phyloP scores from a whole-genome alignment of 1,284 basidiomycete genomes.

The Butyriboletus appendiculatus region DNA sequence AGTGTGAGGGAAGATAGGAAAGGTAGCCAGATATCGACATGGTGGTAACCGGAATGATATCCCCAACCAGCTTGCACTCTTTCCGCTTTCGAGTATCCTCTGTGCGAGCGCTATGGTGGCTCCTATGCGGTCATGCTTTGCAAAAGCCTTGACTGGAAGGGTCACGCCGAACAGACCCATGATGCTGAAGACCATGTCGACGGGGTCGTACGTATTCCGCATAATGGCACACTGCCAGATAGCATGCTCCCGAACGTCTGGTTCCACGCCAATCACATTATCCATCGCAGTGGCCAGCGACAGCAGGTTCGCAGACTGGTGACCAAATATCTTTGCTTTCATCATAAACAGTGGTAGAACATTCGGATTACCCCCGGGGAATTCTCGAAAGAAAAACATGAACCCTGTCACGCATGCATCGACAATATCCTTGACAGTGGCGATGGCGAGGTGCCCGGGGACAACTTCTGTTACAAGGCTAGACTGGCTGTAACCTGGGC shows the following conservation, averaged over 20 bases:
- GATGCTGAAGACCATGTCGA: conserved; percentile 4
- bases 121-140: conserved; percentile 1
- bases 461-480: background rate
- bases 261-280: conserved; percentile 1
- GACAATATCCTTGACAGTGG: background rate
- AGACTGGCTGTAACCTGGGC: background rate
- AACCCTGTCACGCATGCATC: conserved; percentile 1
- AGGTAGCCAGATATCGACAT: conserved; percentile 3
- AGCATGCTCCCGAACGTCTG: conserved; percentile 1
- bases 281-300: background rate
- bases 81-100: conserved; percentile 1
- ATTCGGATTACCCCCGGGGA: background rate
- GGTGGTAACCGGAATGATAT: conserved; percentile 4
- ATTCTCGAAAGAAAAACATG: conserved; percentile 1
- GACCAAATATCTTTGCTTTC: background rate
- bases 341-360: background rate
- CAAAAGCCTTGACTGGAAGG: background rate
- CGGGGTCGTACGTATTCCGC: conserved; percentile 1
- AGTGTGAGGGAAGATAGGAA: conserved; percentile 1
- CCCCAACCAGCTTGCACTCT: conserved; percentile 2
- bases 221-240: conserved; percentile 4
- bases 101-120: background rate
- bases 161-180: conserved; percentile 2
- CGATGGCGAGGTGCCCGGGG: background rate
- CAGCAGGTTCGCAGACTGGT: background rate